Percentiles rank a stretch among this genome's conserved stretches.
phyloP scores from a whole-genome alignment of 139 green algal species.

The Gonium pectorale region DNA sequence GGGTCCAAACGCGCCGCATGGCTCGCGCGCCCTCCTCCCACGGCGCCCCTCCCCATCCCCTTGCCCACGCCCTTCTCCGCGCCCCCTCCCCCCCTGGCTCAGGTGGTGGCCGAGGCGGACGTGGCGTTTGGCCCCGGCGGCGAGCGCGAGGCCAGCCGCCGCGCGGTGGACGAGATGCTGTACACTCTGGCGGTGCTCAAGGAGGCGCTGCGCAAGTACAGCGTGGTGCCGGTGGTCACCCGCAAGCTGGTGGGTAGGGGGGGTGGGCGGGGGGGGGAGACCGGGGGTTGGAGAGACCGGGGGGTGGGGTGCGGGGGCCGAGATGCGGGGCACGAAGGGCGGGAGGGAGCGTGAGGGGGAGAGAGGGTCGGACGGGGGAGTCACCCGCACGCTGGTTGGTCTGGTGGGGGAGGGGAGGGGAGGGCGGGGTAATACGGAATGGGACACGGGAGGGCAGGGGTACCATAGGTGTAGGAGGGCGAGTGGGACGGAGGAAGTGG shows the following conservation, averaged over 20 bases:
- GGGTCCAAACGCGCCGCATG: too few species aligned
- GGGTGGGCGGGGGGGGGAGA: conserved; percentile 25
- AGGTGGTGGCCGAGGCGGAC: conserved; percentile 69
- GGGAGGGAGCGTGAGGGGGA: conserved; percentile 40
- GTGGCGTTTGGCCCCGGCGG: conserved; percentile 59
- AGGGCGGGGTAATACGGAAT: too few species aligned
- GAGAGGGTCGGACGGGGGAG: conserved; percentile 66
- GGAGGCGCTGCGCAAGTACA: conserved; percentile 85
- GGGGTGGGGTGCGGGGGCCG: too few species aligned
- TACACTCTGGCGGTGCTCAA: conserved; percentile 91
- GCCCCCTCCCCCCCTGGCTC: background rate
- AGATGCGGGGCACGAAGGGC: conserved; percentile 70
- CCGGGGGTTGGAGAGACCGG: too few species aligned
- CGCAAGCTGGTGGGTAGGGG: conserved; percentile 75
- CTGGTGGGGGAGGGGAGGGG: conserved; percentile 48
- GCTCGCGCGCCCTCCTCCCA: background rate
- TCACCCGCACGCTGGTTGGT: conserved; percentile 76
- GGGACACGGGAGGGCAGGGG: too few species aligned
- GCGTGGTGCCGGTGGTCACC: conserved; percentile 93
- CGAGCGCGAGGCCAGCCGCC: conserved; percentile 52
- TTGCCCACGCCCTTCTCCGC: background rate
- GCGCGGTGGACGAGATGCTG: conserved; percentile 76
- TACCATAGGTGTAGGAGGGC: too few species aligned
- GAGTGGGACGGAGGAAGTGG: too few species aligned
- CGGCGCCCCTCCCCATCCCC: background rate